These are phyloP conservation scores for Aspergillus sp. DNA, from an alignment of 2,329 filamentous ascomycete species.

Conservation along the genomic window DNA sequence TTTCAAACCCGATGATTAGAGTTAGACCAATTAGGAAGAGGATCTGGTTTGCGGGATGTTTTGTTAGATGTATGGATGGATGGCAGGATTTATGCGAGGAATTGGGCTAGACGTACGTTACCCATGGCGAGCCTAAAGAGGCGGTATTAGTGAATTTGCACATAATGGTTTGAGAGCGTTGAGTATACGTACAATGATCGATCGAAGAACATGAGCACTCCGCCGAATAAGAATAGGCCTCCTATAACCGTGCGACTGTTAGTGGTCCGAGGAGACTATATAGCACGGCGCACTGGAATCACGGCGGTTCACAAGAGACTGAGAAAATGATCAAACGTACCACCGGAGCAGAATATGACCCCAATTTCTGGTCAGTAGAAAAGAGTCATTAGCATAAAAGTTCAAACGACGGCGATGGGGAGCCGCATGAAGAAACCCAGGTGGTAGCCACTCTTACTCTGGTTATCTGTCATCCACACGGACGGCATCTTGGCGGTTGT, in stretches of 20 bases:
- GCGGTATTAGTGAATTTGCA: background rate
- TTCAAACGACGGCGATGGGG: background rate
- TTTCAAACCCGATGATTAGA: slow-evolving; percentile 88
- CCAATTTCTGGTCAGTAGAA: slow-evolving; percentile 75
- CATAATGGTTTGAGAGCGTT: background rate
- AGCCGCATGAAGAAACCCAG: background rate
- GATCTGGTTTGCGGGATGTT: slow-evolving; percentile 59
- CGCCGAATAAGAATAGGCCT: slow-evolving; percentile 90
- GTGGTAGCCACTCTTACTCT: slow-evolving; percentile 65
- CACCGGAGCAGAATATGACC: slow-evolving; percentile 95
- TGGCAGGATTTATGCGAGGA: slow-evolving; percentile 3
- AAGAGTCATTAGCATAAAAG: slow-evolving; percentile 19
- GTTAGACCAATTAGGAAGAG: slow-evolving; percentile 97
- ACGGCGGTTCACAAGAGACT: background rate
- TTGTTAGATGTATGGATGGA: slow-evolving; percentile 3
- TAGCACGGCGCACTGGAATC: background rate
- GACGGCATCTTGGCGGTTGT: slow-evolving; percentile 64
- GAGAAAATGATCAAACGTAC: slow-evolving; percentile 57
- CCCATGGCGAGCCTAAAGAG: slow-evolving; percentile 84
- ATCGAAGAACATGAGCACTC: slow-evolving; percentile 97
- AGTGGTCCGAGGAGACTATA: slow-evolving; percentile 11
- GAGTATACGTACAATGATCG: slow-evolving; percentile 72
- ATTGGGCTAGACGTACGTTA: slow-evolving; percentile 61
- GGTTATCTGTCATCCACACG: slow-evolving; percentile 94
- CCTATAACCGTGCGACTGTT: slow-evolving; percentile 54